These are phyloP conservation scores for Hypericum perforatum DNA, from an alignment of 345 rosid genomes.

Conservation along the genomic window DNA sequence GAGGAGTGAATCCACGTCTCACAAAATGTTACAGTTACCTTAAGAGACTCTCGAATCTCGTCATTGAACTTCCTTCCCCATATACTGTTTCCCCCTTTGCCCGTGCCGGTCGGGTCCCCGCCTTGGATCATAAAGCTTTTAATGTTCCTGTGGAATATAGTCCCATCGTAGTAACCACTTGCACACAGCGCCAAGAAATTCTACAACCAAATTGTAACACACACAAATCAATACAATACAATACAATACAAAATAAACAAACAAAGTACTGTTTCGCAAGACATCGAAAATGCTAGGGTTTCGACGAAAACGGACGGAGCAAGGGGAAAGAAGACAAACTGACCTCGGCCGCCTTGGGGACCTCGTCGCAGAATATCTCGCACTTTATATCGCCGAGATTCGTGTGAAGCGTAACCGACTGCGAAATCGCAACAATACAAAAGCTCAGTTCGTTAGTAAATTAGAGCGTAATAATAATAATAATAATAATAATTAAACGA, in stretches of 20 bases:
- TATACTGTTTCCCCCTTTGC: constrained; percentile 95
- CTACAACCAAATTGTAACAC: constrained; percentile 27
- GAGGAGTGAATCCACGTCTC: no score
- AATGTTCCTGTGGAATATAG: constrained; percentile 82
- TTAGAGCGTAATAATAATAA: neutral
- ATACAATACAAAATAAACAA: no score
- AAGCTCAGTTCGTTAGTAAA: neutral
- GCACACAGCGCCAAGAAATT: constrained; percentile 93
- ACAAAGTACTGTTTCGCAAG: no score
- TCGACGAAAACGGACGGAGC: neutral
- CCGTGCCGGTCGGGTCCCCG: constrained; percentile 92
- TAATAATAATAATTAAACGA: no score
- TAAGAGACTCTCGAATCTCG: constrained; percentile 92
- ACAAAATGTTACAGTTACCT: constrained; percentile 37
- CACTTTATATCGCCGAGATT: constrained; percentile 97
- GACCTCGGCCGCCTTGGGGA: constrained; percentile 86
- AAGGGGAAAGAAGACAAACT: neutral
- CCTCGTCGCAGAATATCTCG: constrained; percentile 94
- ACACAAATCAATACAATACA: no score
- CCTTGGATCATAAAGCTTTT: constrained; percentile 99
- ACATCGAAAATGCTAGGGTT: no score
- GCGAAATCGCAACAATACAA: constrained; percentile 7
- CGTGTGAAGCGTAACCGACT: constrained; percentile 97
- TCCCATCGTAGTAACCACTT: constrained; percentile 85
- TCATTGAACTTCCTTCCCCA: constrained; percentile 99